Evolutionary conservation across 2,329 filamentous ascomycete genomes (phyloP).

Genomic region (Diaporthe longicolla): DNA sequence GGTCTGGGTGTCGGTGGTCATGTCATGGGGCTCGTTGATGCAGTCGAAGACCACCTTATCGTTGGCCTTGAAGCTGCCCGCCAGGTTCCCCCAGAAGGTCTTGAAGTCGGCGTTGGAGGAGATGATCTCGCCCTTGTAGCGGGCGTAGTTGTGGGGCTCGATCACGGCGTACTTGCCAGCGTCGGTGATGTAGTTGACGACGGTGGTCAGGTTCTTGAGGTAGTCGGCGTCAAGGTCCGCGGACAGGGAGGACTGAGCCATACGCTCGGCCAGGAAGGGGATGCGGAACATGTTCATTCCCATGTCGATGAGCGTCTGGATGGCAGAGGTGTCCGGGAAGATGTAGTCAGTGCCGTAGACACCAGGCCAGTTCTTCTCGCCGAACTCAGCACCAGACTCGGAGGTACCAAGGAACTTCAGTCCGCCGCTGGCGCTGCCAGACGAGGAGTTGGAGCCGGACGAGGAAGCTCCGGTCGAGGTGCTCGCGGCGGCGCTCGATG

Average conservation of each 20-base stretch:
- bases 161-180: conserved; percentile 50
- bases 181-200: conserved; percentile 51
- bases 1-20: conserved; percentile 69
- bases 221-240: conserved; percentile 56
- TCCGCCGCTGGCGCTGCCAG: background rate
- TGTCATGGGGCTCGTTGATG: conserved; percentile 77
- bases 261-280: conserved; percentile 41
- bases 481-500: conserved; percentile 3
- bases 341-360: conserved; percentile 71
- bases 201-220: conserved; percentile 54
- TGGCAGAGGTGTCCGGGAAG: conserved; percentile 68
- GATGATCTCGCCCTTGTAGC: conserved; percentile 68
- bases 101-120: conserved; percentile 66
- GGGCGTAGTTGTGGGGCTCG: conserved; percentile 75
- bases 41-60: conserved; percentile 73
- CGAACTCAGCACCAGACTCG: conserved; percentile 74
- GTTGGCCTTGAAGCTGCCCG: conserved; percentile 67
- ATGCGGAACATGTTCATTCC: conserved; percentile 52
- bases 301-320: conserved; percentile 64
- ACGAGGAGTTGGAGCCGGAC: conserved; percentile 36
- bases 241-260: conserved; percentile 47
- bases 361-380: conserved; percentile 69
- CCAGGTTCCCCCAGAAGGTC: conserved; percentile 70
- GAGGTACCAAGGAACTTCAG: conserved; percentile 54
- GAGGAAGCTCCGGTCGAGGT: conserved; percentile 32